Evolutionary conservation across 148 eudicot species (phyloP).

Genomic region (Oxyria digyna): DNA sequence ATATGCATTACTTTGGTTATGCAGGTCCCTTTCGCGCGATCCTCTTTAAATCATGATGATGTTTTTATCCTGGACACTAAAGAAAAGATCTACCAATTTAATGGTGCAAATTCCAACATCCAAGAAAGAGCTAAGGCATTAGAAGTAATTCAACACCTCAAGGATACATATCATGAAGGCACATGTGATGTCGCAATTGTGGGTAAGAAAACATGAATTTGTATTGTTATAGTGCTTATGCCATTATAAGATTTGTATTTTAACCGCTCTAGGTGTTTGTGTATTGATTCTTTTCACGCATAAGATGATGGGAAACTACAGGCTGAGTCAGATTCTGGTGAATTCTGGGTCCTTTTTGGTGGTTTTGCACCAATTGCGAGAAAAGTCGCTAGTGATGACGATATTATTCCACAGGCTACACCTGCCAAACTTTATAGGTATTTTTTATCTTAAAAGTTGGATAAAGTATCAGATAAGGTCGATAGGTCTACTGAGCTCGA

Average conservation of each 20-base stretch:
- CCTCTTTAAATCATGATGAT: conserved; percentile 93
- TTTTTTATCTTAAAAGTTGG: not conserved
- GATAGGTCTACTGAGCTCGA: not conserved
- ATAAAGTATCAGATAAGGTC: not conserved
- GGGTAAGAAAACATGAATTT: conserved; percentile 39
- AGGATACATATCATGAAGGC: conserved; percentile 88
- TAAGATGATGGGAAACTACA: conserved; percentile 96
- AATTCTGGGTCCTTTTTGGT: conserved; percentile 96
- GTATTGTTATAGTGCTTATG: not conserved
- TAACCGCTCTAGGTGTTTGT: conserved; percentile 1
- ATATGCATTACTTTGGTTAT: conserved; percentile 13
- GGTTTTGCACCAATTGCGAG: conserved; percentile 99
- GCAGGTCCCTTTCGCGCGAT: conserved; percentile 96
- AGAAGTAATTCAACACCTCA: conserved; percentile 86
- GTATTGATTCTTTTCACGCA: not conserved
- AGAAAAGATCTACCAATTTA: conserved; percentile 93
- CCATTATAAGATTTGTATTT: not conserved
- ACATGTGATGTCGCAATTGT: conserved; percentile 86
- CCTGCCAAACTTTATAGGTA: conserved; percentile 70
- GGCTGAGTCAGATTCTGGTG: conserved; percentile 96
- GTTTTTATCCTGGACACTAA: conserved; percentile 90
- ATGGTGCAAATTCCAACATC: conserved; percentile 96
- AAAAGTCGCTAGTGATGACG: conserved; percentile 82
- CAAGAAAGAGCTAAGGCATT: conserved; percentile 98
- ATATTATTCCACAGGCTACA: conserved; percentile 61